Evolutionary conservation across 257 asterid genomes (phyloP).

Genomic region (Solanum piurae): DNA sequence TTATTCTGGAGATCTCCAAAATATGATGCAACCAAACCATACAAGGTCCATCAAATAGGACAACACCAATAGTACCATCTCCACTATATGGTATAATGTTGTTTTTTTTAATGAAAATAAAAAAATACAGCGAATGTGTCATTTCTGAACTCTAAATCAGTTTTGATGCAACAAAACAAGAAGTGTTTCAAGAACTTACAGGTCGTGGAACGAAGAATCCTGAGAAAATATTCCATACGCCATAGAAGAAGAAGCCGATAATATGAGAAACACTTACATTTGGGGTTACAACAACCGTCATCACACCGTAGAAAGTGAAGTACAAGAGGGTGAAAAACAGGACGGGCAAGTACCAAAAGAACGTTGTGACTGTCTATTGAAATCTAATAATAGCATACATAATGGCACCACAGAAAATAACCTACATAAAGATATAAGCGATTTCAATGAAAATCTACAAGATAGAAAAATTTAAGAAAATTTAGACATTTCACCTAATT

Average conservation of each 20-base stretch:
- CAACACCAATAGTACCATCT: constrained; percentile 72
- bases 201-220: background rate
- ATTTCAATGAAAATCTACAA: background rate
- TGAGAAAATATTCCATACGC: background rate
- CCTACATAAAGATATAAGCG: background rate
- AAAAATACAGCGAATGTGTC: background rate
- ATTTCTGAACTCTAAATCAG: background rate
- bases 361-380: background rate
- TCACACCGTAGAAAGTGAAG: background rate
- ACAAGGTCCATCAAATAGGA: constrained; percentile 51
- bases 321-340: background rate
- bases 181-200: background rate
- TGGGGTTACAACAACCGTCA: background rate
- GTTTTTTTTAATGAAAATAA: background rate
- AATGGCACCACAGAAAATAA: background rate
- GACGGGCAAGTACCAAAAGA: background rate
- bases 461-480: no score
- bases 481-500: background rate
- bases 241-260: background rate
- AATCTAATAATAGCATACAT: no score
- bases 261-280: background rate
- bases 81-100: constrained; percentile 70
- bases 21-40: constrained; percentile 46
- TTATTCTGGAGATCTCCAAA: constrained; percentile 30
- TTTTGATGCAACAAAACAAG: background rate